phyloP scores from a whole-genome alignment of 495 filamentous ascomycete species.

The Clavariopsis aquatica region DNA sequence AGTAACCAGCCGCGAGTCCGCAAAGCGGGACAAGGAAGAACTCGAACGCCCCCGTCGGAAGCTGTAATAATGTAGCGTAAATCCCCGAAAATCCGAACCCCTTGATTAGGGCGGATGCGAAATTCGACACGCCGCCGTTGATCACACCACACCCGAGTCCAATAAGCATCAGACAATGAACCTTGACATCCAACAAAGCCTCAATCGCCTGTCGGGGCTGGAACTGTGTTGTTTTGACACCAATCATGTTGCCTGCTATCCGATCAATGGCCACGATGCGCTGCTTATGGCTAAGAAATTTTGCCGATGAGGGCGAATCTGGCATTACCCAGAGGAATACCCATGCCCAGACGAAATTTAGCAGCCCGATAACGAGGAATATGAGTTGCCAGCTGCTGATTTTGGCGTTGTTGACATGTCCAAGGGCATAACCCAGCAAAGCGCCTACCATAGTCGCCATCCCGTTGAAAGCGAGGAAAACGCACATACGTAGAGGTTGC shows the following conservation, averaged over 20 bases:
- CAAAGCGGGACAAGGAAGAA: conserved; percentile 32
- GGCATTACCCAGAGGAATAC: conserved; percentile 45
- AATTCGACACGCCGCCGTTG: conserved; percentile 61
- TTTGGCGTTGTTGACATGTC: conserved; percentile 33
- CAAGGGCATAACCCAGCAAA: conserved; percentile 57
- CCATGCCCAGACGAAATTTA: conserved; percentile 51
- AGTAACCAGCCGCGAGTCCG: conserved; percentile 36
- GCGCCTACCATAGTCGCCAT: conserved; percentile 42
- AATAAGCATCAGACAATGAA: conserved; percentile 63
- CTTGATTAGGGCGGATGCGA: conserved; percentile 63
- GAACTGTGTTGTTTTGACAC: conserved; percentile 40
- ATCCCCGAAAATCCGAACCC: conserved; percentile 62
- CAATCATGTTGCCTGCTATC: conserved; percentile 37
- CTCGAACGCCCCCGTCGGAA: conserved; percentile 49
- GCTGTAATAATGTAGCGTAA: conserved; percentile 54
- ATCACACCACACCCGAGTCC: conserved; percentile 59
- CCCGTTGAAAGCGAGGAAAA: conserved; percentile 42
- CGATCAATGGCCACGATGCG: conserved; percentile 36
- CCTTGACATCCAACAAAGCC: conserved; percentile 60
- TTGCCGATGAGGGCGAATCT: conserved; percentile 57
- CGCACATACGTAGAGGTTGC: conserved; percentile 54
- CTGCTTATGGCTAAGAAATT: conserved; percentile 35
- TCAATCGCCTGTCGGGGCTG: conserved; percentile 54
- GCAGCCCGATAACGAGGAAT: conserved; percentile 48
- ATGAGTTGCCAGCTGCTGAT: conserved; percentile 38